Conservation (phyloP, 2,329 filamentous ascomycete genomes). For the Cordyceps farinosa region DNA sequence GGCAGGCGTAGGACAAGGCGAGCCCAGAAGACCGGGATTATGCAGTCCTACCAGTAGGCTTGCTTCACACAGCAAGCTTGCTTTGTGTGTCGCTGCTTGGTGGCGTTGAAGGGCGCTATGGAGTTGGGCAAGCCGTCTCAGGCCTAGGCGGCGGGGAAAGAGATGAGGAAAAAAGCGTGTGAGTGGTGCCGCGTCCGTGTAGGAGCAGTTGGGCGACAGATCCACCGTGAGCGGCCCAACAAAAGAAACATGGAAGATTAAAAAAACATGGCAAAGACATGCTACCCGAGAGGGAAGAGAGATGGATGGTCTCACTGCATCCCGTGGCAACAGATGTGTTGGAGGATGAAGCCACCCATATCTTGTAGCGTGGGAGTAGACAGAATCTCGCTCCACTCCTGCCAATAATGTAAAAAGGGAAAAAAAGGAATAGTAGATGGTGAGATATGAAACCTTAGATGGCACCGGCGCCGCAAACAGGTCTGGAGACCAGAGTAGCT, state of each 20-base stretch:
- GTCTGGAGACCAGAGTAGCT: neutral
- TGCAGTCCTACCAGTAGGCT: neutral
- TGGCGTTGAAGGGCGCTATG: neutral
- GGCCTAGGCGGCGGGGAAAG: conserved; percentile 7
- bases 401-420: neutral
- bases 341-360: neutral
- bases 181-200: neutral
- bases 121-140: neutral
- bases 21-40: conserved; percentile 12
- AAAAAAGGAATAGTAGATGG: neutral
- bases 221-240: conserved; percentile 8
- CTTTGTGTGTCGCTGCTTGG: neutral
- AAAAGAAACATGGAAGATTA: neutral
- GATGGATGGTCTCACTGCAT: conserved; percentile 3
- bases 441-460: neutral
- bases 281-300: conserved; percentile 6
- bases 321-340: neutral
- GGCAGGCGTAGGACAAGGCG: conserved; percentile 7
- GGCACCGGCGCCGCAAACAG: conserved; percentile 2
- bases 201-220: neutral
- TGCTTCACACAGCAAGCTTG: no score
- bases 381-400: neutral
- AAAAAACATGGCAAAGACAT: neutral
- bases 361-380: neutral
- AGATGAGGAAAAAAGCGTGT: neutral